These are phyloP conservation scores for Boletus huronensis DNA, from an alignment of 768 basidiomycete genomes.

Conservation along the genomic window DNA sequence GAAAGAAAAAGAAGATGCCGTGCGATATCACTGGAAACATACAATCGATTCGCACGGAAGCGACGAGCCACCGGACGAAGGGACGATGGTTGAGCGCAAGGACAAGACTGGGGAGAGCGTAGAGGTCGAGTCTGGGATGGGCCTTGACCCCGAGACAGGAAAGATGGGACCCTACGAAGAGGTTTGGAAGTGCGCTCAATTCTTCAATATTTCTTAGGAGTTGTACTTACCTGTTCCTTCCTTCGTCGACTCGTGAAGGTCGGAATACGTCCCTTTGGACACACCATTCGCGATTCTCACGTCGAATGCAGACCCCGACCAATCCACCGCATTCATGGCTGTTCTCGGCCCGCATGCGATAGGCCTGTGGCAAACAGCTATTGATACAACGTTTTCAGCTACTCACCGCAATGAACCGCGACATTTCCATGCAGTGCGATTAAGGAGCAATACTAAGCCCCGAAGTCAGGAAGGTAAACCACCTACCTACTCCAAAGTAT, in stretches of 20 bases:
- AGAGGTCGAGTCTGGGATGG: slow-evolving; percentile 15
- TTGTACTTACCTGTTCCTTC: not conserved
- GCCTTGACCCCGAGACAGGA: slow-evolving; percentile 14
- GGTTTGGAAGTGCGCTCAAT: slow-evolving; percentile 16
- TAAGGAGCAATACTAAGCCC: not conserved
- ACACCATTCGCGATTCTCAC: slow-evolving; percentile 18
- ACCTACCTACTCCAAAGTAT: not conserved
- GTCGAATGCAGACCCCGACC: slow-evolving; percentile 2
- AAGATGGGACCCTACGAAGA: slow-evolving; percentile 17
- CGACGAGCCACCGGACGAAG: slow-evolving; percentile 12
- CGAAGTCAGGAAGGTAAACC: not conserved
- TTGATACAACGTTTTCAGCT: not conserved
- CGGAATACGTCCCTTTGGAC: slow-evolving; percentile 3
- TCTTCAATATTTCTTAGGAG: not conserved
- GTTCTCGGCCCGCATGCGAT: slow-evolving; percentile 18
- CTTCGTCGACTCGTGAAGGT: not conserved
- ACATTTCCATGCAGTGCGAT: slow-evolving; percentile 6
- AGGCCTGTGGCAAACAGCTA: slow-evolving; percentile 6
- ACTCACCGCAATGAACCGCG: not conserved
- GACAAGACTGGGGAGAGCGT: slow-evolving; percentile 4
- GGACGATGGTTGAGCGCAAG: slow-evolving; percentile 4
- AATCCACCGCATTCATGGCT: slow-evolving; percentile 19
- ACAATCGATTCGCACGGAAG: slow-evolving; percentile 16
- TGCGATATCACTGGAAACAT: slow-evolving; percentile 16
- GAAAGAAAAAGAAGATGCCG: not conserved